Conservation (phyloP, 1,284 basidiomycete species). For the Heterobasidion occidentale region DNA sequence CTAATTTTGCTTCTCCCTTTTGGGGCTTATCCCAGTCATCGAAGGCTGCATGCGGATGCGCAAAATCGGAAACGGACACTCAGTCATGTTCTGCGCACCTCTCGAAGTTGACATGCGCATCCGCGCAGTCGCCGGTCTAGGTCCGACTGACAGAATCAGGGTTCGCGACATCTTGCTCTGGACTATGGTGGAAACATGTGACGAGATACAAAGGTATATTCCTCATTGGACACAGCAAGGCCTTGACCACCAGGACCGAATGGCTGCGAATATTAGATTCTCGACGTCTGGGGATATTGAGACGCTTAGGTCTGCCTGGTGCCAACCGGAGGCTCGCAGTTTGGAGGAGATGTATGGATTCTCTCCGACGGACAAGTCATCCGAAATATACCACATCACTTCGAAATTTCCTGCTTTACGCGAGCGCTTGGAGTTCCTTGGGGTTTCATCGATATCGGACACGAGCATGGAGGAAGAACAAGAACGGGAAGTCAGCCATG, state of each 20-base stretch:
- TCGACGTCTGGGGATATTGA: slow-evolving; percentile 1
- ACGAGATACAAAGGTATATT: slow-evolving; percentile 29
- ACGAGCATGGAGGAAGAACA: slow-evolving; percentile 36
- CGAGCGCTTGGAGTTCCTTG: slow-evolving; percentile 21
- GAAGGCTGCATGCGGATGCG: slow-evolving; percentile 47
- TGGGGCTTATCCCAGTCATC: neutral
- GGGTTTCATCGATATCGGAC: slow-evolving; percentile 12
- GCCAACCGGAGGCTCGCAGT: slow-evolving; percentile 29
- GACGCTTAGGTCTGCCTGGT: slow-evolving; percentile 23
- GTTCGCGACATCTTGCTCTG: slow-evolving; percentile 34
- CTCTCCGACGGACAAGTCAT: neutral
- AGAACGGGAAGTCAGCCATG: slow-evolving; percentile 38
- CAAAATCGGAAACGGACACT: slow-evolving; percentile 39
- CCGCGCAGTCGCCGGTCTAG: slow-evolving; percentile 17
- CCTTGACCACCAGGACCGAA: slow-evolving; percentile 28
- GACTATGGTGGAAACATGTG: slow-evolving; percentile 37
- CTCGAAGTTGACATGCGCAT: slow-evolving; percentile 36
- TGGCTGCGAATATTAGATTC: slow-evolving; percentile 11
- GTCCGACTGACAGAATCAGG: slow-evolving; percentile 8
- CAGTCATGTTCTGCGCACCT: slow-evolving; percentile 44
- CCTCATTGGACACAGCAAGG: slow-evolving; percentile 44
- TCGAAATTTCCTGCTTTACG: slow-evolving; percentile 16
- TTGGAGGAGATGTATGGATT: slow-evolving; percentile 30
- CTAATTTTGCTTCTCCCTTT: neutral
- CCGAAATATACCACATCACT: neutral